phyloP scores from a whole-genome alignment of 2,329 filamentous ascomycete species.

The Epichloe elymi region DNA sequence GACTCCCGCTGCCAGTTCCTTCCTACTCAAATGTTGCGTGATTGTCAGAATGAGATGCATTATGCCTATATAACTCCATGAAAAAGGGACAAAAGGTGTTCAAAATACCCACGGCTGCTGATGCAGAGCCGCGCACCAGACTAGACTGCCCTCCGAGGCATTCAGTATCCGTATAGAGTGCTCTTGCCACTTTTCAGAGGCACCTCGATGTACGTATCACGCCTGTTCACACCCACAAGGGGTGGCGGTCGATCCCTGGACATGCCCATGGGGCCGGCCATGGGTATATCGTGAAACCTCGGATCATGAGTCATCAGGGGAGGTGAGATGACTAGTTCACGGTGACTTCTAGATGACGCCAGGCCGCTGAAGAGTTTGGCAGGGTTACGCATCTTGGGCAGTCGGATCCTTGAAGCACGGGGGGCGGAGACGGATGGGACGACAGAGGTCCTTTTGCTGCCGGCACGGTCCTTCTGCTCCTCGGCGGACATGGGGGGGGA shows the following conservation, averaged over 20 bases:
- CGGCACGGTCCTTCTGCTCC: neutral
- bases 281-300: conserved; percentile 15
- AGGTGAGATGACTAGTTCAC: conserved; percentile 17
- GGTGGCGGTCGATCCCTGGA: conserved; percentile 4
- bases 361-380: conserved; percentile 9
- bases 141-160: neutral
- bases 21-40: neutral
- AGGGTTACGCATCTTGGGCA: conserved; percentile 26
- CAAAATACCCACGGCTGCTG: neutral
- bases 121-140: neutral
- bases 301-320: conserved; percentile 15
- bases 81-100: neutral
- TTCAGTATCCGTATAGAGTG: conserved; percentile 17
- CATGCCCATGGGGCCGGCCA: conserved; percentile 6
- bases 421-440: neutral
- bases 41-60: neutral
- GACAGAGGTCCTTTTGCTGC: neutral
- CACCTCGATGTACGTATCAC: conserved; percentile 13
- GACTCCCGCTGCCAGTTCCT: neutral
- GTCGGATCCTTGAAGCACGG: conserved; percentile 17
- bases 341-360: conserved; percentile 9
- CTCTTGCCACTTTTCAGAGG: conserved; percentile 23
- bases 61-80: neutral
- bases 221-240: neutral
- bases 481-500: neutral